Evolutionary conservation across 2,329 filamentous ascomycete species (phyloP).

Genomic region (Aspergillus versicolor): DNA sequence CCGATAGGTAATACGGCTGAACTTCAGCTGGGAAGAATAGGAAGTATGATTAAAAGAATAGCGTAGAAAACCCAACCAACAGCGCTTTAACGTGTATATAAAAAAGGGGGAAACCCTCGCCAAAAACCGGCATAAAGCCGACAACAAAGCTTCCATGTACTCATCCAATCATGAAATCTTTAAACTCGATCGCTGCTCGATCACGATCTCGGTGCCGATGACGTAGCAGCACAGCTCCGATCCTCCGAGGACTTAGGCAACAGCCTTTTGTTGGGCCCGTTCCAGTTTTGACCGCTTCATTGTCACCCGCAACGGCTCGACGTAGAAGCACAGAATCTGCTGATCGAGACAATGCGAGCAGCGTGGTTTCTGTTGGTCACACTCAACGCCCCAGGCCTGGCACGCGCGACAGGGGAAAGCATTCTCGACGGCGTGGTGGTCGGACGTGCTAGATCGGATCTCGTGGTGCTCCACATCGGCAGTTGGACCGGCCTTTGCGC

Average conservation of each 20-base stretch:
- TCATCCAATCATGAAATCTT: not conserved
- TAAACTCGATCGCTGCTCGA: not conserved
- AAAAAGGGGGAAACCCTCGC: not conserved
- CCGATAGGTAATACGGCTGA: not conserved
- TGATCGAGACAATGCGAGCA: constrained; percentile 33
- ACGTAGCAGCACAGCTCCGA: not conserved
- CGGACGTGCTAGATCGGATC: not conserved
- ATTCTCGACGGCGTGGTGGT: not conserved
- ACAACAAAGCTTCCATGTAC: not conserved
- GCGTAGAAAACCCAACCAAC: not conserved
- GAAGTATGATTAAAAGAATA: not conserved
- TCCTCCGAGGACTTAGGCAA: too few species aligned
- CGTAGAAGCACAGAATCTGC: constrained; percentile 35
- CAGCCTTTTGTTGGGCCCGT: not conserved
- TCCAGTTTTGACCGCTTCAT: constrained; percentile 17
- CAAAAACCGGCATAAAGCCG: not conserved
- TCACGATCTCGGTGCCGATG: not conserved
- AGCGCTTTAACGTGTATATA: not conserved
- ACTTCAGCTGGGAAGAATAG: not conserved
- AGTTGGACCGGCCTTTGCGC: not conserved
- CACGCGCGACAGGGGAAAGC: constrained; percentile 27
- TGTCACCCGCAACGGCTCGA: constrained; percentile 23
- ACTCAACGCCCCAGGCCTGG: constrained; percentile 26
- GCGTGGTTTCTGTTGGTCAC: constrained; percentile 30
- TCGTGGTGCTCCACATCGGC: not conserved